Evolutionary conservation across 2,329 filamentous ascomycete genomes (phyloP), one percentile per base, ranked within the genome.

Genomic region (Coniochaeta sp.): DNA sequence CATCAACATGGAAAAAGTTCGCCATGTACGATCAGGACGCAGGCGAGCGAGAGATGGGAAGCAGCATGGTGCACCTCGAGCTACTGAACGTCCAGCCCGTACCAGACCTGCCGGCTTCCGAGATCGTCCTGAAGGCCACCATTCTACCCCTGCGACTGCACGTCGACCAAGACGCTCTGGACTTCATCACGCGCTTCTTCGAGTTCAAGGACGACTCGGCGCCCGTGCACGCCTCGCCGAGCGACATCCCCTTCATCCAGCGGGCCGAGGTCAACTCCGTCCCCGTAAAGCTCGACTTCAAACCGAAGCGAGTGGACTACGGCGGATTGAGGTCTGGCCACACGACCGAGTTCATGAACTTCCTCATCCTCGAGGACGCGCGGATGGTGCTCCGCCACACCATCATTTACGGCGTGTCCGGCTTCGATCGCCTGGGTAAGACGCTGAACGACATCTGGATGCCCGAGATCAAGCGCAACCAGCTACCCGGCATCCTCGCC

Each of bases 321-420:
- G 89, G 85, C 0, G 91, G 91, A 3, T 79, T 99, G 3, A 85
- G 91, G 24, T 96, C 94, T 1, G 94, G 94, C 1, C 90, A 89
- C 58, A 97, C 94, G 0, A 95, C 90, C 0, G 94, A 99, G 66
- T 95, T 99, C 63, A 97, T 97, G 91, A 99, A 99, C 67, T 96
- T 99, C 65, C 80, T 99, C 57, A 88, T 92, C 13, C 80, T 99
- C 1, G 94, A 99, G 59, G 86, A 89, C 57, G 85, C 94, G 2
- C 85, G 92, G 55, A 87, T 99, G 78, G 81, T 87, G 6, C 78
- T 99, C 50, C 82, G 88, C 12, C 91, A 92, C 65, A 87, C 89
- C 24, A 97, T 99, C 59, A 83, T 97, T 31, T 96, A 97, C 59
- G 94, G 95, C 26, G 82, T 96, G 1, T 84, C 84, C 7, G 94